Evolutionary conservation across 805 yeast species (phyloP).

Genomic region (Brettanomyces bruxellensis): DNA sequence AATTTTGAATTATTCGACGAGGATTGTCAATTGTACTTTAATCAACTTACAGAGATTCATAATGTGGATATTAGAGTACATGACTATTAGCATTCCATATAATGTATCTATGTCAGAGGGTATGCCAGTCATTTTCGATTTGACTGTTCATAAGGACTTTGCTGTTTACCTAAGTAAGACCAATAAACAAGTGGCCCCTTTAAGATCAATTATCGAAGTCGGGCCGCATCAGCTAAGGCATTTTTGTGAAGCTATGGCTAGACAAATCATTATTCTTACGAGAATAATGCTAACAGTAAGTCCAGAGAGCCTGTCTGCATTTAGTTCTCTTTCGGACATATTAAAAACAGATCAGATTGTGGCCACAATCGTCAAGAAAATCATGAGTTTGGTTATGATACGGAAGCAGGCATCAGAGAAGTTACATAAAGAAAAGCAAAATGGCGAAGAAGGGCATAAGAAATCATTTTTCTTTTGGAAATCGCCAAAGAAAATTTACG

Average conservation of each 20-base stretch:
- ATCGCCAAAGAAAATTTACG: too few relatives aligned
- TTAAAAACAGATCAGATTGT: conserved; percentile 11
- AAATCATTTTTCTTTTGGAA: too few relatives aligned
- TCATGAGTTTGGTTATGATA: too few relatives aligned
- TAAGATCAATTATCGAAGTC: not conserved
- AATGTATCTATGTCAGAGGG: conserved; percentile 2
- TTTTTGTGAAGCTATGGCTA: conserved; percentile 12
- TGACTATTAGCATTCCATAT: conserved; percentile 16
- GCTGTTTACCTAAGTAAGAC: not conserved
- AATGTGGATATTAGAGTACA: conserved; percentile 8
- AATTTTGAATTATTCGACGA: conserved; percentile 12
- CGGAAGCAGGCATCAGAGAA: too few relatives aligned
- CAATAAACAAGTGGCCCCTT: not conserved
- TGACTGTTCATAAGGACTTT: too few relatives aligned
- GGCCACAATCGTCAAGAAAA: not conserved
- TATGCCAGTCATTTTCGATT: not conserved
- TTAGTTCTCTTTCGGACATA: conserved; percentile 11
- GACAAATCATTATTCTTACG: conserved; percentile 13
- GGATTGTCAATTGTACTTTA: conserved; percentile 15
- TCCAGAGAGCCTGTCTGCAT: not conserved
- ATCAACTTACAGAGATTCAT: conserved; percentile 12
- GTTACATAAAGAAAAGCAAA: too few relatives aligned
- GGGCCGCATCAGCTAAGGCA: conserved; percentile 6
- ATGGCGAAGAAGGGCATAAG: too few relatives aligned
- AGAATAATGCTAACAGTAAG: conserved; percentile 4